These are phyloP conservation scores for Phytophthora rubi DNA, from an alignment of 352 stramenopile genomes.

Conservation along the genomic window DNA sequence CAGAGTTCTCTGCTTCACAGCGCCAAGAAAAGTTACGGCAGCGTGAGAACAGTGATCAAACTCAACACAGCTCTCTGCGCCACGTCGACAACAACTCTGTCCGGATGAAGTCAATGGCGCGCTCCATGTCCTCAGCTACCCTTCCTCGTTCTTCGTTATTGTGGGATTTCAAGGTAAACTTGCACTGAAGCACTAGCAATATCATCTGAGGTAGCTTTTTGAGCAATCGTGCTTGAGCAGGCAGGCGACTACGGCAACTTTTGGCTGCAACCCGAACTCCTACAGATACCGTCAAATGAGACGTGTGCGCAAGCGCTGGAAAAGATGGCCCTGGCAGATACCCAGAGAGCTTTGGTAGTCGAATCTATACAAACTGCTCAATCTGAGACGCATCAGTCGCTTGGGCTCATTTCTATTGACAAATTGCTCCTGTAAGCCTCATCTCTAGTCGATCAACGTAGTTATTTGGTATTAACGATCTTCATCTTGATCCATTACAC, in stretches of 20 bases:
- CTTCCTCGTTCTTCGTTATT: slow-evolving; percentile 29
- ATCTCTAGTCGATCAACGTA: neutral
- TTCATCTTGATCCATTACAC: neutral
- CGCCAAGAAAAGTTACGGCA: slow-evolving; percentile 25
- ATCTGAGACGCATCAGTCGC: slow-evolving; percentile 23
- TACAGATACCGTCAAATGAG: slow-evolving; percentile 35
- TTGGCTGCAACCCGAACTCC: slow-evolving; percentile 46
- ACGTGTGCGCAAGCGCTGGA: slow-evolving; percentile 42
- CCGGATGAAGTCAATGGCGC: slow-evolving; percentile 28
- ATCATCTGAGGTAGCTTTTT: neutral
- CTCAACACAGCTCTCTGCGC: slow-evolving; percentile 11
- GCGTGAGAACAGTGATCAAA: slow-evolving; percentile 17
- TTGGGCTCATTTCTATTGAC: slow-evolving; percentile 43
- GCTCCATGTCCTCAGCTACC: slow-evolving; percentile 28
- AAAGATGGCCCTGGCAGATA: slow-evolving; percentile 34
- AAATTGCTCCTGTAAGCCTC: slow-evolving; percentile 50
- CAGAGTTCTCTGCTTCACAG: slow-evolving; percentile 19
- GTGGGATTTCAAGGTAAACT: slow-evolving; percentile 35
- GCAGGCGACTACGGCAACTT: slow-evolving; percentile 48
- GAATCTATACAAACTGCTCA: slow-evolving; percentile 10
- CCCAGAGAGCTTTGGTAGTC: slow-evolving; percentile 32
- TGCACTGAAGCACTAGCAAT: neutral
- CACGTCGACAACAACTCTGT: slow-evolving; percentile 10
- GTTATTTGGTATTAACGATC: neutral
- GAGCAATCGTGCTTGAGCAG: slow-evolving; percentile 19